phyloP scores from a whole-genome alignment of 495 filamentous ascomycete species.

The Hypoxylon intermedium region DNA sequence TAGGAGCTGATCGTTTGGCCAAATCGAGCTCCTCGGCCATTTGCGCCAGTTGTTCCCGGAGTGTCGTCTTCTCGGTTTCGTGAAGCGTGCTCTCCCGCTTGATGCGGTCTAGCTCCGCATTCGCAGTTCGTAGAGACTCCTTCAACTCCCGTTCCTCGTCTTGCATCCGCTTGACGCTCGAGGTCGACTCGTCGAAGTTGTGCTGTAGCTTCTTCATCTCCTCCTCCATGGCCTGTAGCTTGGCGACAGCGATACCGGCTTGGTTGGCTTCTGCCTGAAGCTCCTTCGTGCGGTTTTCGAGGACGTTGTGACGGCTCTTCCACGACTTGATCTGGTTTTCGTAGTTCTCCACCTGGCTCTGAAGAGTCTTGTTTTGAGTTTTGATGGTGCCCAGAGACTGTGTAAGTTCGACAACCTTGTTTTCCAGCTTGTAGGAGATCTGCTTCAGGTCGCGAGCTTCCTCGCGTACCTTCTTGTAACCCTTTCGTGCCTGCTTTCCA shows the following conservation, averaged over 20 bases:
- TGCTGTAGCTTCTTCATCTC: conserved; percentile 92
- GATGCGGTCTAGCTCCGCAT: conserved; percentile 76
- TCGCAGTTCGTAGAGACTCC: conserved; percentile 77
- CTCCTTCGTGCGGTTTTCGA: conserved; percentile 89
- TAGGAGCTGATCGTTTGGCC: conserved; percentile 69
- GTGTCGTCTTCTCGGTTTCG: conserved; percentile 80
- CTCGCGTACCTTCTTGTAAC: conserved; percentile 88
- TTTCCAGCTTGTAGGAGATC: conserved; percentile 98
- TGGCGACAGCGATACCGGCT: conserved; percentile 91
- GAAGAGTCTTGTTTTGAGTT: conserved; percentile 86
- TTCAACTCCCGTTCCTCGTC: conserved; percentile 85
- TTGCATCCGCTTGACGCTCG: conserved; percentile 89
- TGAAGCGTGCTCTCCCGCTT: conserved; percentile 71
- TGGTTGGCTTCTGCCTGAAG: conserved; percentile 96
- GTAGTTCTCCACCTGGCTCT: conserved; percentile 92
- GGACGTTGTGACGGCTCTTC: conserved; percentile 87
- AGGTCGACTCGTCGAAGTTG: conserved; percentile 82
- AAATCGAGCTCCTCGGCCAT: conserved; percentile 92
- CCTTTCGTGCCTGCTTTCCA: conserved; percentile 77
- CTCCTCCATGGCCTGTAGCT: conserved; percentile 84
- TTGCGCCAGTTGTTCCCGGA: conserved; percentile 86
- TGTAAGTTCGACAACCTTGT: conserved; percentile 98
- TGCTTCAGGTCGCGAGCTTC: conserved; percentile 98
- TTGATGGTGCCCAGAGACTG: conserved; percentile 92
- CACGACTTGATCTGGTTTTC: conserved; percentile 94